Conservation (phyloP, 2,329 filamentous ascomycete genomes). For the Colletotrichum australisinense region DNA sequence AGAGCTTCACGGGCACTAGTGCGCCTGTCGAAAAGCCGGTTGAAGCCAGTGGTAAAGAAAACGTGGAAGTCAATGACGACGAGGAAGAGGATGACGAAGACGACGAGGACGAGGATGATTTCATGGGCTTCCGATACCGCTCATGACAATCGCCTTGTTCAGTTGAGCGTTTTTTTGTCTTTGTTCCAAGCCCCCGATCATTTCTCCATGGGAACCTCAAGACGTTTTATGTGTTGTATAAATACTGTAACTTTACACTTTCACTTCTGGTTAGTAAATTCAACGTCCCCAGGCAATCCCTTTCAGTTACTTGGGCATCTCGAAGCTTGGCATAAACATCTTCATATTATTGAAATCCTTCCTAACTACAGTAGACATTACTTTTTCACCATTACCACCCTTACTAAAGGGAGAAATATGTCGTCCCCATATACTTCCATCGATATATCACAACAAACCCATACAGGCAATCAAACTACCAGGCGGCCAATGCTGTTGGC, state of each 20-base stretch:
- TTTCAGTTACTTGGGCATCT: not conserved
- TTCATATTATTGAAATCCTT: not conserved
- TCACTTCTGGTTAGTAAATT: conserved; percentile 29
- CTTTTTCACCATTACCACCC: conserved; percentile 19
- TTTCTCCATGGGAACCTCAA: not conserved
- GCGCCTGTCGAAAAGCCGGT: conserved; percentile 28
- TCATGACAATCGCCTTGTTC: conserved; percentile 31
- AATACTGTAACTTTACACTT: conserved; percentile 26
- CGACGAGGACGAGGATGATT: conserved; percentile 65
- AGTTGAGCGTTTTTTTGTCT: not conserved
- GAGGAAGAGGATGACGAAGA: conserved; percentile 54
- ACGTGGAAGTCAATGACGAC: conserved; percentile 41
- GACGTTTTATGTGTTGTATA: conserved; percentile 28
- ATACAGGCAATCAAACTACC: not conserved
- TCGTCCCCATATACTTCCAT: not conserved
- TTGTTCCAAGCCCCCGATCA: not conserved
- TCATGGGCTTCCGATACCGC: conserved; percentile 68
- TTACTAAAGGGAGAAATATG: not conserved
- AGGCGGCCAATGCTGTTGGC: not conserved
- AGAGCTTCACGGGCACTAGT: conserved; percentile 45
- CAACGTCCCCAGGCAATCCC: conserved; percentile 1
- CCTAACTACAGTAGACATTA: conserved; percentile 24
- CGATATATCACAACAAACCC: not conserved
- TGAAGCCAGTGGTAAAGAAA: conserved; percentile 42
- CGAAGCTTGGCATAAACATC: not conserved